Percentiles rank a stretch among this genome's conserved stretches.
Evolutionary conservation across 257 asterid genomes (phyloP).

Genomic region (Lavandula angustifolia): DNA sequence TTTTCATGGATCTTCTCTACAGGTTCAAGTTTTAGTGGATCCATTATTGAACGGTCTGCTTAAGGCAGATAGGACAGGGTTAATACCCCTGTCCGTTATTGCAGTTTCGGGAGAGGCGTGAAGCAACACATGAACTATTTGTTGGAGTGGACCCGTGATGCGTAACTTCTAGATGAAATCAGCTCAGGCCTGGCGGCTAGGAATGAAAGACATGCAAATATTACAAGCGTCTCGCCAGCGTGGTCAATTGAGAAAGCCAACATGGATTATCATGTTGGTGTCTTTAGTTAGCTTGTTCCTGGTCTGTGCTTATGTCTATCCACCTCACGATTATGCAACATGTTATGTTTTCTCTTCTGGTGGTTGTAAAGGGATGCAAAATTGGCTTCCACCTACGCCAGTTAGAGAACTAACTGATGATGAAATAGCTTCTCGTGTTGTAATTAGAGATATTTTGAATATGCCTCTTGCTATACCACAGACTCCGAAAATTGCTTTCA

Average conservation of each 20-base stretch:
- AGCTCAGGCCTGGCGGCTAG: conserved; percentile 80
- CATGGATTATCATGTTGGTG: conserved; percentile 87
- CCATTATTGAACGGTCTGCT: conserved; percentile 26
- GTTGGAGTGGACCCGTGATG: conserved; percentile 47
- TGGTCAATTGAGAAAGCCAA: conserved; percentile 80
- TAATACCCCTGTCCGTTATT: conserved; percentile 16
- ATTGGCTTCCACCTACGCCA: conserved; percentile 86
- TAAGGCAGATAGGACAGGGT: conserved; percentile 31
- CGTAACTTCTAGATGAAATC: conserved; percentile 73
- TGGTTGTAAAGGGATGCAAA: conserved; percentile 70
- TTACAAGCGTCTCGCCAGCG: conserved; percentile 85
- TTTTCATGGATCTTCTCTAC: conserved; percentile 20
- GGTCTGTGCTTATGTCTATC: conserved; percentile 85
- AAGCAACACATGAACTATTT: conserved; percentile 19
- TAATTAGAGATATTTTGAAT: conserved; percentile 75
- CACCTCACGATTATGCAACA: conserved; percentile 79
- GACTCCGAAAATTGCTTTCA: conserved; percentile 84
- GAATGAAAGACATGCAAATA: conserved; percentile 82
- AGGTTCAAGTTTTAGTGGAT: conserved; percentile 31
- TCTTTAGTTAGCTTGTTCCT: conserved; percentile 85
- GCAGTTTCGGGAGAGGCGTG: conserved; percentile 28
- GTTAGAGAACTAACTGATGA: conserved; percentile 80
- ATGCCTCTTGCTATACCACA: conserved; percentile 49
- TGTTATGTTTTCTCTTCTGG: conserved; percentile 80
- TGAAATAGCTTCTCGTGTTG: conserved; percentile 87